phyloP scores from a whole-genome alignment of 192 early-diverging fungal species.

The Chytriomyces sp. region DNA sequence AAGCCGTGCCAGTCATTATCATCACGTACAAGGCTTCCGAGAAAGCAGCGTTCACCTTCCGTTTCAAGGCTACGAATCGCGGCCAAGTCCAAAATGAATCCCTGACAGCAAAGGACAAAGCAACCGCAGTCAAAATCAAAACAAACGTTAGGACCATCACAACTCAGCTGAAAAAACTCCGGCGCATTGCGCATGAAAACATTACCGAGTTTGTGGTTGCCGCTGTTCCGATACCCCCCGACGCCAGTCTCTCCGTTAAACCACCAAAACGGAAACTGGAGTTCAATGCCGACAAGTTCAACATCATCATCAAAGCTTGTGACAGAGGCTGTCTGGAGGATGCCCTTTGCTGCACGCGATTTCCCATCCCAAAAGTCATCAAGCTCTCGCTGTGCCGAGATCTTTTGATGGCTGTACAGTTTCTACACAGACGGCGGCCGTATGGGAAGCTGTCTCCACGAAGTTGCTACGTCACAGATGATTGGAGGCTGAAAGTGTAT shows the following conservation, averaged over 20 bases:
- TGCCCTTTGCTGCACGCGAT: conserved; percentile 8
- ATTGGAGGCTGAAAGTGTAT: conserved; percentile 30
- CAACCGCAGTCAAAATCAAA: background rate
- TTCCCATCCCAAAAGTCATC: conserved; percentile 13
- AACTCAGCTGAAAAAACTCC: background rate
- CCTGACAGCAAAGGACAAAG: background rate
- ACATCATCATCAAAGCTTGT: conserved; percentile 4
- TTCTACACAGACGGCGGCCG: conserved; percentile 14
- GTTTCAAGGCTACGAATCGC: background rate
- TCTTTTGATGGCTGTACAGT: conserved; percentile 2
- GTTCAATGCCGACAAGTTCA: background rate
- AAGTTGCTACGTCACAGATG: conserved; percentile 25
- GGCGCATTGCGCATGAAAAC: conserved; percentile 10
- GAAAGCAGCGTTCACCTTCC: background rate
- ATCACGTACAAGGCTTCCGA: background rate
- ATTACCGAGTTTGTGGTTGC: conserved; percentile 14
- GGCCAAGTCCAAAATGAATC: background rate
- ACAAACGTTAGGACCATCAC: background rate
- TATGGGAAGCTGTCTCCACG: conserved; percentile 1
- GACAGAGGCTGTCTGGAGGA: conserved; percentile 29
- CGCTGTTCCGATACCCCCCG: background rate
- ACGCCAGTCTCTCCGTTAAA: background rate
- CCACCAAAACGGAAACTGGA: background rate
- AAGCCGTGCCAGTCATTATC: background rate
- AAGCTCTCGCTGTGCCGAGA: conserved; percentile 34